phyloP scores from a whole-genome alignment of 768 basidiomycete species.

The Leccinum olivaceopallidum region DNA sequence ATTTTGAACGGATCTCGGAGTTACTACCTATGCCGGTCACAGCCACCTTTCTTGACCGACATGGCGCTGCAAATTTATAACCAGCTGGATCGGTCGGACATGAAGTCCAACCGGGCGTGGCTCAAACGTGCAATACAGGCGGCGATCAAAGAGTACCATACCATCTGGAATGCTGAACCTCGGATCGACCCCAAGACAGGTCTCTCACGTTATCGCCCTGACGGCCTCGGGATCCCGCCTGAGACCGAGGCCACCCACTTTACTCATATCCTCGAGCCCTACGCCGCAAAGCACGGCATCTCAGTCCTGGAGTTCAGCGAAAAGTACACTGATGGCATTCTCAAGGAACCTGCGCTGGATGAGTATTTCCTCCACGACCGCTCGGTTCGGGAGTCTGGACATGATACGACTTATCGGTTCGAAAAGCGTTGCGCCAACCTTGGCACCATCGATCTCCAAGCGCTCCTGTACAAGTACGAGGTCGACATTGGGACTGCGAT shows the following conservation, averaged over 20 bases:
- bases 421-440: constrained; percentile 98
- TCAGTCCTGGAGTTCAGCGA: constrained; percentile 96
- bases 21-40: constrained; percentile 92
- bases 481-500: constrained; percentile 98
- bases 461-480: constrained; percentile 97
- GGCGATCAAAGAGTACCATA: constrained; percentile 99
- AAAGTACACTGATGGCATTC: constrained; percentile 82
- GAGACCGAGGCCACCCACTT: constrained; percentile 99
- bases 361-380: constrained; percentile 98
- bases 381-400: constrained; percentile 93
- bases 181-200: constrained; percentile 95
- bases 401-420: constrained; percentile 95
- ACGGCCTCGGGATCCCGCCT: constrained; percentile 93
- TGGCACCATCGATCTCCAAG: constrained; percentile 94
- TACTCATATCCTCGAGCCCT: constrained; percentile 96
- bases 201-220: constrained; percentile 91
- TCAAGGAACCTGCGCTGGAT: constrained; percentile 87
- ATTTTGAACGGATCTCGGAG: constrained; percentile 95
- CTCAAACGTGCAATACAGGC: constrained; percentile 95
- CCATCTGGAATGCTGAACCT: constrained; percentile 93
- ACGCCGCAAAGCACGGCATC: constrained; percentile 87
- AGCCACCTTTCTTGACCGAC: constrained; percentile 98
- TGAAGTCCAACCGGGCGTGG: constrained; percentile 80
- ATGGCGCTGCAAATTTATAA: constrained; percentile 98
- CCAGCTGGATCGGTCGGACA: constrained; percentile 84